phyloP scores from a whole-genome alignment of 371 early-diverging fungal species.

The Mucor lusitanicus region DNA sequence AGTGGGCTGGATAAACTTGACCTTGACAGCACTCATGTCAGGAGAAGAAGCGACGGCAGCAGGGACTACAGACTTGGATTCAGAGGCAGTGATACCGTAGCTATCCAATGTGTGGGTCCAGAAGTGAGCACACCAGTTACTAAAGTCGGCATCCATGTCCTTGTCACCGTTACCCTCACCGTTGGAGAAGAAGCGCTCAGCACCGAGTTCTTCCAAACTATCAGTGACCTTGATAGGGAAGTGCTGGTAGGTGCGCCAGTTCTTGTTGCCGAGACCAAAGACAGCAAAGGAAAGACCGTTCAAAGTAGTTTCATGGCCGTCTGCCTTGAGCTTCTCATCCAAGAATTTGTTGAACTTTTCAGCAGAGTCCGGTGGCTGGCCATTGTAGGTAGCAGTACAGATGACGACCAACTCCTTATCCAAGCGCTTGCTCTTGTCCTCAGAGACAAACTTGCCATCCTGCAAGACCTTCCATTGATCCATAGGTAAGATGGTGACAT shows the following conservation, averaged over 20 bases:
- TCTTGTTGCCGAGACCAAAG: conserved; percentile 61
- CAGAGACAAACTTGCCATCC: conserved; percentile 30
- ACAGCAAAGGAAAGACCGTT: conserved; percentile 49
- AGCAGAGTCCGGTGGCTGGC: conserved; percentile 61
- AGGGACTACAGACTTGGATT: conserved; percentile 37
- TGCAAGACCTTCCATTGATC: conserved; percentile 51
- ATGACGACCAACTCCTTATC: conserved; percentile 47
- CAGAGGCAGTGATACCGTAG: conserved; percentile 38
- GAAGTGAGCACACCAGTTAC: conserved; percentile 51
- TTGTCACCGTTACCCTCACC: conserved; percentile 58
- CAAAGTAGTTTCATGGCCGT: conserved; percentile 22
- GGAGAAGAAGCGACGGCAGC: conserved; percentile 17
- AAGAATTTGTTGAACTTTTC: conserved; percentile 56
- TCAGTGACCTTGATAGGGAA: conserved; percentile 52
- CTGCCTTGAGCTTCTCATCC: conserved; percentile 26
- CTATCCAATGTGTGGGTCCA: conserved; percentile 36
- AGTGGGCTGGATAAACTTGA: conserved; percentile 30
- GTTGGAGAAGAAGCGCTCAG: conserved; percentile 38
- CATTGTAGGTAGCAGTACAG: conserved; percentile 59
- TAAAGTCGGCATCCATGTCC: conserved; percentile 54
- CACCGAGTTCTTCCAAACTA: conserved; percentile 48
- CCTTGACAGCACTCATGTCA: conserved; percentile 14
- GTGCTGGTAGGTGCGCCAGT: conserved; percentile 62
- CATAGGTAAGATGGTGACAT: conserved; percentile 32
- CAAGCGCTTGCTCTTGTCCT: conserved; percentile 7